Conservation (phyloP, 192 early-diverging fungal species). For the Dissophora ornata region DNA sequence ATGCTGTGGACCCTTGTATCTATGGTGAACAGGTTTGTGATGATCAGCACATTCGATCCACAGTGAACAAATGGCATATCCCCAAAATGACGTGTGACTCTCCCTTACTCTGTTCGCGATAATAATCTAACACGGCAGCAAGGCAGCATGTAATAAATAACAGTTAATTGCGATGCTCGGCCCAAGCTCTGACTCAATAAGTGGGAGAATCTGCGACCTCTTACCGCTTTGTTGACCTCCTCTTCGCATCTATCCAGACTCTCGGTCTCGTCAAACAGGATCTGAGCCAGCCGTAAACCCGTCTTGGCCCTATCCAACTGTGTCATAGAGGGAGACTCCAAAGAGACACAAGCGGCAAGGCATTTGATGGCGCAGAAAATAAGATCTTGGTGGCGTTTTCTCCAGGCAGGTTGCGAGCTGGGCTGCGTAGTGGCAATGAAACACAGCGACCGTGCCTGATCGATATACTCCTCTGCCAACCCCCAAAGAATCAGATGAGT, state of each 20-base stretch:
- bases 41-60: slow-evolving; percentile 9
- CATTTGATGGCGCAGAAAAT: slow-evolving; percentile 54
- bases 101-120: slow-evolving; percentile 21
- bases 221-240: slow-evolving; percentile 45
- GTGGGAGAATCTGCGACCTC: too few species aligned
- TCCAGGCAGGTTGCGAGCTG: slow-evolving; percentile 34
- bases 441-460: slow-evolving; percentile 38
- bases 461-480: slow-evolving; percentile 41
- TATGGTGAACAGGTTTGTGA: background rate
- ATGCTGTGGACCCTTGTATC: slow-evolving; percentile 34
- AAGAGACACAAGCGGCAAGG: slow-evolving; percentile 33
- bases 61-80: slow-evolving; percentile 24
- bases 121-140: slow-evolving; percentile 25
- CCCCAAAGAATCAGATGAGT: slow-evolving; percentile 38
- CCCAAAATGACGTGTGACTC: too few species aligned
- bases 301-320: slow-evolving; percentile 51
- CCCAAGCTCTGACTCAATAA: too few species aligned
- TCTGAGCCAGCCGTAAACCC: slow-evolving; percentile 50
- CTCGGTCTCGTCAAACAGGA: slow-evolving; percentile 57
- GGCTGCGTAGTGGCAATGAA: slow-evolving; percentile 44
- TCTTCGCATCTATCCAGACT: slow-evolving; percentile 41
- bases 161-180: too few species aligned
- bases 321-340: slow-evolving; percentile 37
- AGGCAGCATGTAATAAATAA: too few species aligned
- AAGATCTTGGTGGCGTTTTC: slow-evolving; percentile 36